Evolutionary conservation across 1,284 basidiomycete species (phyloP).

Genomic region (Earliella scabrosa): DNA sequence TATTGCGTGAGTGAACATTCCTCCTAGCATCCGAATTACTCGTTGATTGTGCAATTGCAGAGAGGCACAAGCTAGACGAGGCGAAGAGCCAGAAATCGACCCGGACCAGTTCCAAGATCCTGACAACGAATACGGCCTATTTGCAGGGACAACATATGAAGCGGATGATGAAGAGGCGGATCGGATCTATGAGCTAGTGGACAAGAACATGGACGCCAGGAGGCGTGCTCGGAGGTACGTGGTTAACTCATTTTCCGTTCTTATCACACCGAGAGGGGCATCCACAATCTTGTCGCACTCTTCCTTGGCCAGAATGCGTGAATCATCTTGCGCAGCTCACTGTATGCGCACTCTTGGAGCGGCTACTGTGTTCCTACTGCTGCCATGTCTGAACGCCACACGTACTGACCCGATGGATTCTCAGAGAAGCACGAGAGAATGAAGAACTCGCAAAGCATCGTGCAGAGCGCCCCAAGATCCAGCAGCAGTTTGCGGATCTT

Average conservation of each 20-base stretch:
- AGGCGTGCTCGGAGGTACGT: constrained; percentile 80
- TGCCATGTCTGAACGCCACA: neutral
- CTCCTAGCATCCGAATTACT: neutral
- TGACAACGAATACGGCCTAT: constrained; percentile 96
- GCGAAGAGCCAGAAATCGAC: constrained; percentile 87
- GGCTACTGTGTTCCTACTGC: too few relatives aligned
- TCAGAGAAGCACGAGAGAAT: constrained; percentile 78
- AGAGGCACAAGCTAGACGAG: constrained; percentile 81
- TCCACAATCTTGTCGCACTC: too few relatives aligned
- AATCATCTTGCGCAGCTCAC: too few relatives aligned
- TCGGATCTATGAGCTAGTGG: constrained; percentile 90
- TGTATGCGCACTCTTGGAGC: too few relatives aligned
- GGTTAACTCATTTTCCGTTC: too few relatives aligned
- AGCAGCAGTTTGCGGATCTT: constrained; percentile 93
- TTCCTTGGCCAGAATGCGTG: too few relatives aligned
- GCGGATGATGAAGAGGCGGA: constrained; percentile 98
- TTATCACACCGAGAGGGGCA: too few relatives aligned
- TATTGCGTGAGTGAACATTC: constrained; percentile 65
- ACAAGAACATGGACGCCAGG: constrained; percentile 89
- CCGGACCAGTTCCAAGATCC: constrained; percentile 94
- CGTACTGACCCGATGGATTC: constrained; percentile 4
- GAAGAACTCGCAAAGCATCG: constrained; percentile 75
- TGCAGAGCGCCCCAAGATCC: constrained; percentile 86
- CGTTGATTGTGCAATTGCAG: constrained; percentile 40
- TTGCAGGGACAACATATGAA: constrained; percentile 95